A percentile compares a stretch with the other conserved stretches of the same genome.
Conservation (phyloP, 192 early-diverging fungal species). For the Rhizophlyctis rosea region DNA sequence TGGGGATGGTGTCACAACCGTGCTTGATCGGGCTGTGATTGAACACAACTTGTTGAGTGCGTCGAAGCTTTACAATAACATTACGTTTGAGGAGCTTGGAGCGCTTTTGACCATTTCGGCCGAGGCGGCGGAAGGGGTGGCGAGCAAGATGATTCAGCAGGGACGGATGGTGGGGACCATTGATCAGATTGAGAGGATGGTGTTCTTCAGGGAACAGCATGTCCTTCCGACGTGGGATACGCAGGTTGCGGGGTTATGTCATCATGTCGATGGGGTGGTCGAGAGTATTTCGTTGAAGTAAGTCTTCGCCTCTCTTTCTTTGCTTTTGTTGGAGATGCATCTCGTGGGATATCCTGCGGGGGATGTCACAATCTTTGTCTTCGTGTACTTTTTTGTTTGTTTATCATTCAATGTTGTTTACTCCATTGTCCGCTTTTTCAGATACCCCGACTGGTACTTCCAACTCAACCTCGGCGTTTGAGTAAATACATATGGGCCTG, state of each 20-base stretch:
- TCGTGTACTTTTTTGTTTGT: too few species aligned
- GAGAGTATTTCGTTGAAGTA: constrained; percentile 20
- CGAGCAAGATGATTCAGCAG: constrained; percentile 87
- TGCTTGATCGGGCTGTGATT: constrained; percentile 87
- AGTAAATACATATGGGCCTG: too few species aligned
- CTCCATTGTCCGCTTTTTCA: too few species aligned
- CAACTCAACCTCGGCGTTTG: too few species aligned
- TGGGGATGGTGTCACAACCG: constrained; percentile 69
- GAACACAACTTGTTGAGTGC: constrained; percentile 91
- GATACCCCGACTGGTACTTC: too few species aligned
- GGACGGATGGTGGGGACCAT: constrained; percentile 83
- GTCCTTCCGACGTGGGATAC: constrained; percentile 37
- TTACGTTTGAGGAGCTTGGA: constrained; percentile 83
- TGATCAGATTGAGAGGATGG: constrained; percentile 84
- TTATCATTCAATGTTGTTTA: too few species aligned
- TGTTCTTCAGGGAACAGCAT: constrained; percentile 61
- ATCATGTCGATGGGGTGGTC: constrained; percentile 47
- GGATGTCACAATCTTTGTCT: too few species aligned
- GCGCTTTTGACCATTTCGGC: constrained; percentile 68
- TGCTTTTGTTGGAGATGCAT: too few species aligned
- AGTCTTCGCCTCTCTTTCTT: too few species aligned
- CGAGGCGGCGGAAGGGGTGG: constrained; percentile 82
- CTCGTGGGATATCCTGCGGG: too few species aligned
- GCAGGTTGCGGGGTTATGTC: constrained; percentile 47
- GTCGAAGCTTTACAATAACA: constrained; percentile 89